A percentile compares a stretch with the other conserved stretches of the same genome.
Conservation (phyloP, 208 protist genomes). For the Porcisia hertigi region DNA sequence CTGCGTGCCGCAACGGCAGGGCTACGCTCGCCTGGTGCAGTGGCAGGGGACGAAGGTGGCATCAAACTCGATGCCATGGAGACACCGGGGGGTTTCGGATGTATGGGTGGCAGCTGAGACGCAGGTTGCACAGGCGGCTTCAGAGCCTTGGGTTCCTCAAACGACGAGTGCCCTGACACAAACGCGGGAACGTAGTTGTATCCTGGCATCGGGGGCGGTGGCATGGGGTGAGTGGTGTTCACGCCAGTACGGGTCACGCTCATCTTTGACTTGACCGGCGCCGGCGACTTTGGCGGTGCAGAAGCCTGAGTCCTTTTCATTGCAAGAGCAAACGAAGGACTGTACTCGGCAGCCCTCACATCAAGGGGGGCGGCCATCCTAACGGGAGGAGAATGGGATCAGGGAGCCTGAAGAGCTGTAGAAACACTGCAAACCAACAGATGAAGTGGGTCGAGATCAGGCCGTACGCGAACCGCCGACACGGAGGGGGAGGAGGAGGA, state of each 20-base stretch:
- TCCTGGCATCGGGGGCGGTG: background rate
- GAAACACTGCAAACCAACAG: background rate
- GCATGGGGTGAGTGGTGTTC: slow-evolving; percentile 38
- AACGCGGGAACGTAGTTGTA: background rate
- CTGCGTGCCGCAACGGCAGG: slow-evolving; percentile 37
- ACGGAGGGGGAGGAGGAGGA: background rate
- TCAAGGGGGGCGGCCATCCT: slow-evolving; percentile 16
- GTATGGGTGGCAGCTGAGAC: slow-evolving; percentile 7
- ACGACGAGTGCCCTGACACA: background rate
- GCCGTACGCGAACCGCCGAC: background rate
- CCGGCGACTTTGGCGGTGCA: background rate
- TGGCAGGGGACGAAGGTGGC: slow-evolving; percentile 21
- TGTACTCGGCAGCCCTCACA: slow-evolving; percentile 14
- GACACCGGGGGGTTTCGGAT: slow-evolving; percentile 5
- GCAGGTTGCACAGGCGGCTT: background rate
- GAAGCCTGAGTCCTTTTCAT: slow-evolving; percentile 11
- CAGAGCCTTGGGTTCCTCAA: background rate
- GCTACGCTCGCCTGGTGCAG: slow-evolving; percentile 22
- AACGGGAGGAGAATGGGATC: background rate
- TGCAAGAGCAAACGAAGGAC: slow-evolving; percentile 10
- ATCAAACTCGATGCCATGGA: slow-evolving; percentile 2
- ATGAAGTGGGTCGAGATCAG: background rate
- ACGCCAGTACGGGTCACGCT: slow-evolving; percentile 46
- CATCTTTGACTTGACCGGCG: slow-evolving; percentile 34
- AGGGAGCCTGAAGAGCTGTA: background rate